Percentiles rank a stretch among this genome's conserved stretches.
Conservation (phyloP, 2,329 filamentous ascomycete genomes). For the Ophiocordyceps camponoti-saundersi region DNA sequence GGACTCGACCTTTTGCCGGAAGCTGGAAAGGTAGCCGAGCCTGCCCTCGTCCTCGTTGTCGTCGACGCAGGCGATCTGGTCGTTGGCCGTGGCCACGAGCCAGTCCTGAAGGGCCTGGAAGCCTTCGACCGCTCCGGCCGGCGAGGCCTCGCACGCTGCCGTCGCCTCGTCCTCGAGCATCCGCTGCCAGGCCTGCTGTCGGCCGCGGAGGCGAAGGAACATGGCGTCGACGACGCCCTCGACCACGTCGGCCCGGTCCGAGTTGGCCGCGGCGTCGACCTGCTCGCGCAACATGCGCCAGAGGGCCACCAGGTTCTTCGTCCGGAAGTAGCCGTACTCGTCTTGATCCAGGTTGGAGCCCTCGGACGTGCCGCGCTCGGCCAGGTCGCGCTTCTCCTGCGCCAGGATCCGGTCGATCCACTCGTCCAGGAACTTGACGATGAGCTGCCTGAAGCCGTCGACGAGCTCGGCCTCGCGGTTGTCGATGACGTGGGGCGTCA, state of each 20-base stretch:
- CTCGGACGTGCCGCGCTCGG: slow-evolving; percentile 57
- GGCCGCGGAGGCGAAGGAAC: slow-evolving; percentile 68
- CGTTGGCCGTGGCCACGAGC: slow-evolving; percentile 92
- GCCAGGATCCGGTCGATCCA: slow-evolving; percentile 91
- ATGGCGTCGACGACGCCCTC: slow-evolving; percentile 94
- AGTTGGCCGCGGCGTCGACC: slow-evolving; percentile 67
- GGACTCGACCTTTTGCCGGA: slow-evolving; percentile 67
- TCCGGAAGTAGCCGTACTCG: slow-evolving; percentile 80
- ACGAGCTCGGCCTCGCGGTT: slow-evolving; percentile 81
- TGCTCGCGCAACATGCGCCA: slow-evolving; percentile 98
- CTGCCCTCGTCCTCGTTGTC: slow-evolving; percentile 65
- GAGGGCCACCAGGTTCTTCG: slow-evolving; percentile 80
- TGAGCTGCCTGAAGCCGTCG: slow-evolving; percentile 83
- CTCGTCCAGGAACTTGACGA: slow-evolving; percentile 88
- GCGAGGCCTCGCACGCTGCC: slow-evolving; percentile 50
- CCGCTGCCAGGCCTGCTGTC: slow-evolving; percentile 74
- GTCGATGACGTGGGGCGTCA: slow-evolving; percentile 76
- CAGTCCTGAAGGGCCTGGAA: slow-evolving; percentile 82
- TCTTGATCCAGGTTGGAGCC: slow-evolving; percentile 65
- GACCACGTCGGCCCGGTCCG: slow-evolving; percentile 73
- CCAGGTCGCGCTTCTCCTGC: slow-evolving; percentile 68
- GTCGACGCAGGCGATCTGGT: slow-evolving; percentile 96
- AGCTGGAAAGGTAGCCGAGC: slow-evolving; percentile 69
- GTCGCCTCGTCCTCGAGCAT: slow-evolving; percentile 74
- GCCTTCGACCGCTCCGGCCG: slow-evolving; percentile 30